phyloP scores from a whole-genome alignment of 805 yeast species.

The Schizosaccharomyces cryophilus region DNA sequence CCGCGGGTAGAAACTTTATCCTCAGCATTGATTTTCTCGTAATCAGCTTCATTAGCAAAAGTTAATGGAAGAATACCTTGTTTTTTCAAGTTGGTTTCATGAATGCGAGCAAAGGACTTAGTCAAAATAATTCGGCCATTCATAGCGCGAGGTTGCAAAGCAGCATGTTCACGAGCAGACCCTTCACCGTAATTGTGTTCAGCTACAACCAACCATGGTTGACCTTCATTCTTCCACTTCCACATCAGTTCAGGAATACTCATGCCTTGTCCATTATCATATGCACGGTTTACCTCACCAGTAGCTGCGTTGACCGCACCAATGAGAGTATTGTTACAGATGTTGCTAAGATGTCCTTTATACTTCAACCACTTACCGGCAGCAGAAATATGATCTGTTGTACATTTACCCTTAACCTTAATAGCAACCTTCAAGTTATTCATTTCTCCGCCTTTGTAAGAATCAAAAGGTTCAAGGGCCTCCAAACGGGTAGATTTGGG shows the following conservation, averaged over 20 bases:
- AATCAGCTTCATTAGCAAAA: slow-evolving; percentile 69
- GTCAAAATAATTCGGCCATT: slow-evolving; percentile 96
- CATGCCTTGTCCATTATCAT: slow-evolving; percentile 55
- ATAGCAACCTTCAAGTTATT: slow-evolving; percentile 72
- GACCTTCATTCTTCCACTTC: slow-evolving; percentile 79
- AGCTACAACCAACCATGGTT: slow-evolving; percentile 92
- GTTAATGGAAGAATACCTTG: slow-evolving; percentile 96
- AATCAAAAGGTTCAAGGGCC: slow-evolving; percentile 71
- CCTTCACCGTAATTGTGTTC: slow-evolving; percentile 99
- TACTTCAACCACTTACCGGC: slow-evolving; percentile 99
- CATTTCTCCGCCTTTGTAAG: slow-evolving; percentile 95
- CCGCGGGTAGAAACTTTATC: slow-evolving; percentile 79
- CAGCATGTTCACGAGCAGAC: slow-evolving; percentile 98
- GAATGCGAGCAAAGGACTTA: slow-evolving; percentile 95
- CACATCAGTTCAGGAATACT: slow-evolving; percentile 89
- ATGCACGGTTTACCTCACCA: slow-evolving; percentile 75
- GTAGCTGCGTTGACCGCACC: slow-evolving; percentile 96
- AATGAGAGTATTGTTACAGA: slow-evolving; percentile 96
- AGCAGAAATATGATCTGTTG: slow-evolving; percentile 98
- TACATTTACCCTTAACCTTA: slow-evolving; percentile 91
- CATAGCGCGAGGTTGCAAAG: slow-evolving; percentile 95
- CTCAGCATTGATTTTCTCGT: slow-evolving; percentile 77
- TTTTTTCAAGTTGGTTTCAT: slow-evolving; percentile 97
- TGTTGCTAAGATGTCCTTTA: slow-evolving; percentile 98
- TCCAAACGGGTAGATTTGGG: slow-evolving; percentile 94